Percentiles rank a stretch among this genome's conserved stretches.
These are phyloP conservation scores for Kuraishia floccosa DNA, from an alignment of 805 yeast species.

Conservation along the genomic window DNA sequence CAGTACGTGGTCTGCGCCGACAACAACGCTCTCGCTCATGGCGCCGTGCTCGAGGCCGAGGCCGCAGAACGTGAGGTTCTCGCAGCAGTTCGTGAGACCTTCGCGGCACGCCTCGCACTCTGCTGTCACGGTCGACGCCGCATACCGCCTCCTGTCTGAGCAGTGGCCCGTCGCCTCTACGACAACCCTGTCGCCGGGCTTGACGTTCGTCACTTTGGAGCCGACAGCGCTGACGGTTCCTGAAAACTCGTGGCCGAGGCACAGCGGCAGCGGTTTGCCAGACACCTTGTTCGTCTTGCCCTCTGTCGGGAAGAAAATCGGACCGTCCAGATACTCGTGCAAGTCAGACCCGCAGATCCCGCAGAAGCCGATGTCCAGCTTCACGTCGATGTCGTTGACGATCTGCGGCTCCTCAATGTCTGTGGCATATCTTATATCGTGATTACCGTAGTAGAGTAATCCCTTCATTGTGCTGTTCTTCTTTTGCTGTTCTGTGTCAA, in stretches of 20 bases:
- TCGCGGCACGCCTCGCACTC: constrained; percentile 29
- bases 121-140: background rate
- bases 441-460: constrained; percentile 32
- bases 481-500: too few species aligned
- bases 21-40: constrained; percentile 3
- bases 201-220: constrained; percentile 17
- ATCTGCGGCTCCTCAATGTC: constrained; percentile 11
- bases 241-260: constrained; percentile 38
- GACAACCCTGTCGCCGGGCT: constrained; percentile 34
- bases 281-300: background rate
- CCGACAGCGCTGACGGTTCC: constrained; percentile 33
- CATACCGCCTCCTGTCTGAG: constrained; percentile 3
- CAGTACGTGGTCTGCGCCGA: constrained; percentile 19
- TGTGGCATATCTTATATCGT: constrained; percentile 28
- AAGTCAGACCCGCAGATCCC: constrained; percentile 59
- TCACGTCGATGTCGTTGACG: constrained; percentile 19
- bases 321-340: constrained; percentile 46
- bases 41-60: constrained; percentile 40
- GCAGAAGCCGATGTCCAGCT: constrained; percentile 27
- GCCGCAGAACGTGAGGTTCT: constrained; percentile 30
- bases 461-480: constrained; percentile 42
- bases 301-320: constrained; percentile 36
- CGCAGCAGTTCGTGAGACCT: constrained; percentile 34
- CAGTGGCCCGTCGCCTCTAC: constrained; percentile 12
- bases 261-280: constrained; percentile 33